phyloP scores from a whole-genome alignment of 2,329 filamentous ascomycete genomes.

The Apiospora malaysiana region DNA sequence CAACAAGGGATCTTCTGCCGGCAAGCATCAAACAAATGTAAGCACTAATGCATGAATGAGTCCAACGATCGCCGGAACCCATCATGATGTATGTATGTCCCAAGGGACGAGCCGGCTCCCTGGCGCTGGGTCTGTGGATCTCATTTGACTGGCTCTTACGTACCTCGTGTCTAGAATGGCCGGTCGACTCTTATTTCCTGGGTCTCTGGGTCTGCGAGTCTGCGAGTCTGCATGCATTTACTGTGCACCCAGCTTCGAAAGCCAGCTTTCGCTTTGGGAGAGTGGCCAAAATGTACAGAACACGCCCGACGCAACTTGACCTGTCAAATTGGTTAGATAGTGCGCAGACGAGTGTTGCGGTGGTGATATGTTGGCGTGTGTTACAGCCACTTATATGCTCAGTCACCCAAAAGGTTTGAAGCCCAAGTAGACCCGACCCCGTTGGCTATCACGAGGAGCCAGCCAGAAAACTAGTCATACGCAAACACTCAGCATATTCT shows the following conservation, averaged over 20 bases:
- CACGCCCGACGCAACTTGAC: not conserved
- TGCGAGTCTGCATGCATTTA: not conserved
- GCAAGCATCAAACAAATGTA: not conserved
- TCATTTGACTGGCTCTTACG: not conserved
- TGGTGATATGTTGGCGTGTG: not conserved
- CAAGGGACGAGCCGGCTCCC: constrained; percentile 9
- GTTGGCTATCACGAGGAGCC: not conserved
- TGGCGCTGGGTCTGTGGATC: not conserved
- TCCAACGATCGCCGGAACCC: not conserved
- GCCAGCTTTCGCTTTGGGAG: not conserved
- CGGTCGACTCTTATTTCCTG: not conserved
- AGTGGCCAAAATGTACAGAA: not conserved
- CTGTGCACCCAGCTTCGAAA: not conserved
- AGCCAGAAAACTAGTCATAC: too few species aligned
- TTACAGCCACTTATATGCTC: not conserved
- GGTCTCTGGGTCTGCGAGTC: not conserved
- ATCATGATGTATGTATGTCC: not conserved
- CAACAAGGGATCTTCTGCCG: not conserved
- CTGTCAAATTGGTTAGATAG: not conserved
- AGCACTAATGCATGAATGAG: constrained; percentile 10
- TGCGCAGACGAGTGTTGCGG: not conserved
- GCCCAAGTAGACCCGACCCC: not conserved
- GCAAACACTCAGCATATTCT: too few species aligned
- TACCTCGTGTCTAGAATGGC: not conserved
- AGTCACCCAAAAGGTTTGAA: not conserved